These are phyloP conservation scores for Puccinellia tenuiflora DNA, from an alignment of 176 grass and related monocot genomes.

Conservation along the genomic window DNA sequence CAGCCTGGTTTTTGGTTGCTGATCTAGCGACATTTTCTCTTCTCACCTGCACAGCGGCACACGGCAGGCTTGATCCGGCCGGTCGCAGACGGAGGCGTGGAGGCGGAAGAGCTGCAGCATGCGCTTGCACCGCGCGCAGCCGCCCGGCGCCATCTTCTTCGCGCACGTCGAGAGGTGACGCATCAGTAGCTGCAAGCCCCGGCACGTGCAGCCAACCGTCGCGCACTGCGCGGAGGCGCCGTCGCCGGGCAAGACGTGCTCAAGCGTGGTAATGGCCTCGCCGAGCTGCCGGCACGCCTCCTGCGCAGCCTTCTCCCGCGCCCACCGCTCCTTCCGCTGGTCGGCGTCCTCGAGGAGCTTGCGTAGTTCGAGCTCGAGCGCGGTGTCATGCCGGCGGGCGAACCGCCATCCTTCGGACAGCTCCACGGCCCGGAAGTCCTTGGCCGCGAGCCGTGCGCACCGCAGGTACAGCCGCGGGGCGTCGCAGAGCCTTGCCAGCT, in stretches of 20 bases:
- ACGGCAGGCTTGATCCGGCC: conserved; percentile 34
- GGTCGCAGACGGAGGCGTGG: conserved; percentile 64
- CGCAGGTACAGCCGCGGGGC: conserved; percentile 53
- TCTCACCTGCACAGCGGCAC: conserved; percentile 79
- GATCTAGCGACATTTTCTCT: neutral
- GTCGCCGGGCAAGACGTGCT: conserved; percentile 36
- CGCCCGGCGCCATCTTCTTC: conserved; percentile 34
- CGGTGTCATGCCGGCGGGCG: conserved; percentile 52
- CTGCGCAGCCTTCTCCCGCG: conserved; percentile 22
- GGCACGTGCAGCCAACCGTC: conserved; percentile 26
- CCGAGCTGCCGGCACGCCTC: conserved; percentile 49
- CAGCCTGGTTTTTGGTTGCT: neutral
- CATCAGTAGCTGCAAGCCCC: conserved; percentile 51
- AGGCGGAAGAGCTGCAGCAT: conserved; percentile 75
- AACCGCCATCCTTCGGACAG: conserved; percentile 75
- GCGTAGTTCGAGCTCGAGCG: conserved; percentile 56
- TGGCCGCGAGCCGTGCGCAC: conserved; percentile 53
- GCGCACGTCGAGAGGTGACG: conserved; percentile 53
- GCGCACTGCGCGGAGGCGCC: neutral
- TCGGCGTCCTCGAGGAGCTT: conserved; percentile 45
- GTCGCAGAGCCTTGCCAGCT: conserved; percentile 75
- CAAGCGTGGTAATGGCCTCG: conserved; percentile 59
- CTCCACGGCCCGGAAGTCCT: conserved; percentile 55
- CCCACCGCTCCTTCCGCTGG: conserved; percentile 48
- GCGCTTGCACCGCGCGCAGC: conserved; percentile 71